Base-by-base conservation (phyloP, 108 stramenopile genomes). In the Fistulifera solaris region DNA sequence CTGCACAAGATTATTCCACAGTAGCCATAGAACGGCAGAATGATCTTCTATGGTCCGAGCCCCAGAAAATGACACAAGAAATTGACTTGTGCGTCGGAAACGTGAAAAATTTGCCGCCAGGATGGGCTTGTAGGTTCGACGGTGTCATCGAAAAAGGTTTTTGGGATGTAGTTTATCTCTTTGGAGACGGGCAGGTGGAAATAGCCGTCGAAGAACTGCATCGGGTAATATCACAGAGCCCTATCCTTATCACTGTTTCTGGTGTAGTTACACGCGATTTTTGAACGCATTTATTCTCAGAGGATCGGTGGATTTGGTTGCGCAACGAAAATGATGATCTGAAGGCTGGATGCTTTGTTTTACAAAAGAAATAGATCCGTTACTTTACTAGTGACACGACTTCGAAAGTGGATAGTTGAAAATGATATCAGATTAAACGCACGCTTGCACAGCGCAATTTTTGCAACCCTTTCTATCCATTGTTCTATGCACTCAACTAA, bases 131-230 rank as follows among this genome's bases (percentile, higher is more conserved):
- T 47, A 21, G 25, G 10, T 89, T 81, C 57, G 87, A 85, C 69
- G 65, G 68, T 25, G 72, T 85, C 19, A 27, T 89, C 25, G 87
- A 89, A 67, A 89, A 85, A 55, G 83, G 87, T 7, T 71, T 76
- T 2, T 56, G 85, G 46, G 87, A 89, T 68, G 87, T 83, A 25
- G 78, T 89, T 7, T 85, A 83, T 51, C 42, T 89, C n/a, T 83
- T 78, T 22, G 78, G 80, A 19, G 74, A 78, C 66, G 81, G 77
- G 1, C 80, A 78, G 62, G 60, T 80, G 21, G 81, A 84, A 58
- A 17, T 31, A 16, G 61, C 81, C 1, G 71, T 71, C 21, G 43
- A 60, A n/a, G 80, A 85, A 58, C 65, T 89, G 18, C 38, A 55
- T 18, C 63, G 81, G 31, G 69, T 81, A 2, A 25, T 83, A 13